Evolutionary conservation across 192 early-diverging fungal genomes (phyloP).

Genomic region (Gaertneriomyces semiglobifer): DNA sequence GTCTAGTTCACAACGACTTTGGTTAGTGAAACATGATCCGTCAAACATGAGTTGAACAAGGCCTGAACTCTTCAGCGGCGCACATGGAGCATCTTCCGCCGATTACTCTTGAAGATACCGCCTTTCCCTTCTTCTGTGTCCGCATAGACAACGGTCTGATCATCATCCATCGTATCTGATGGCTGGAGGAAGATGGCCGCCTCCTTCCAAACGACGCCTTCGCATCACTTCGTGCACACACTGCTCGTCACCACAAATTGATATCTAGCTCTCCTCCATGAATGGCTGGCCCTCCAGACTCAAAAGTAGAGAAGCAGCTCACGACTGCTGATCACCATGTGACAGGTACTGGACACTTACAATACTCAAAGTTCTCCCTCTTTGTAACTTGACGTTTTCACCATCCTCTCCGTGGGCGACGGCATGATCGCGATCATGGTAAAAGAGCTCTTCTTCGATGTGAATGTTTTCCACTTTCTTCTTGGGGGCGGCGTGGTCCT

Average conservation of each 20-base stretch:
- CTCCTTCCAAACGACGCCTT: too few species aligned
- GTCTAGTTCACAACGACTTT: too few species aligned
- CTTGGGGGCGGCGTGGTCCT: background rate
- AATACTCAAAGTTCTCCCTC: slow-evolving; percentile 23
- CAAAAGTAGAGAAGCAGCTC: too few species aligned
- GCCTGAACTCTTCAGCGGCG: background rate
- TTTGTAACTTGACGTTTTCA: slow-evolving; percentile 12
- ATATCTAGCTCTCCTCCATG: too few species aligned
- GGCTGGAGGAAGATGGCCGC: too few species aligned
- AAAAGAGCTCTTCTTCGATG: slow-evolving; percentile 40
- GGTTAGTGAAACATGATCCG: too few species aligned
- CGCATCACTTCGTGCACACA: too few species aligned
- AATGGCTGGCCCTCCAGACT: too few species aligned
- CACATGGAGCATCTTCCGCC: background rate
- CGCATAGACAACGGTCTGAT: too few species aligned
- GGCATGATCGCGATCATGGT: slow-evolving; percentile 36
- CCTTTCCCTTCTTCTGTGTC: too few species aligned
- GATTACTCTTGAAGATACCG: background rate
- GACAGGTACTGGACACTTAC: slow-evolving; percentile 1
- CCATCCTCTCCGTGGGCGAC: slow-evolving; percentile 23
- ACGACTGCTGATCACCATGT: background rate
- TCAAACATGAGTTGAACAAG: background rate
- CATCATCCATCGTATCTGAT: too few species aligned
- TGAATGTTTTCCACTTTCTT: slow-evolving; percentile 28
- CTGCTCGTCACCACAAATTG: too few species aligned